Conservation (phyloP, 2,329 filamentous ascomycete species). For the Aspergillus pseudonomiae region DNA sequence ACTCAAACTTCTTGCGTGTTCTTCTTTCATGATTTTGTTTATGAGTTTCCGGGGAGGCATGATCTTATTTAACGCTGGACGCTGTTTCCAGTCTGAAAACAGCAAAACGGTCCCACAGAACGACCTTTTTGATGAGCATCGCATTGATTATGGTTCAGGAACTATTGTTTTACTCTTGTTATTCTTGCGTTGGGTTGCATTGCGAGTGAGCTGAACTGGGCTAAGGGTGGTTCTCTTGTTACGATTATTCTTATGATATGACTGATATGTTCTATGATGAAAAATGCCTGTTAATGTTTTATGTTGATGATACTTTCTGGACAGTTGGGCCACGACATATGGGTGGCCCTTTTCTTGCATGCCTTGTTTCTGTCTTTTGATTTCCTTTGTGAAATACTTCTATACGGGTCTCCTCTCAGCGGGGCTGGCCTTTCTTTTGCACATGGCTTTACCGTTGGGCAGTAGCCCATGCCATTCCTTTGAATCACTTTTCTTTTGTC, state of each 20-base stretch:
- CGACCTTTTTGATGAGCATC: slow-evolving; percentile 4
- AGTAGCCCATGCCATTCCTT: slow-evolving; percentile 11
- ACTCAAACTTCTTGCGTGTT: slow-evolving; percentile 14
- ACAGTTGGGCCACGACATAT: slow-evolving; percentile 17
- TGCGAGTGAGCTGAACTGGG: slow-evolving; percentile 18
- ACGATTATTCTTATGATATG: slow-evolving; percentile 30
- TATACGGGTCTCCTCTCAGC: neutral
- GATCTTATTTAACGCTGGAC: slow-evolving; percentile 10
- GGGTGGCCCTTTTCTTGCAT: slow-evolving; percentile 12
- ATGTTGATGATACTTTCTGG: slow-evolving; percentile 14
- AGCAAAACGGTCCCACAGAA: slow-evolving; percentile 14
- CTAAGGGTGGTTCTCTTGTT: slow-evolving; percentile 20
- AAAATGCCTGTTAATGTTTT: slow-evolving; percentile 25
- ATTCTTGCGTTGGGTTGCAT: slow-evolving; percentile 20
- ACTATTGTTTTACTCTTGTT: slow-evolving; percentile 4
- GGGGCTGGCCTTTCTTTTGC: neutral
- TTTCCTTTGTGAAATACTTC: slow-evolving; percentile 13
- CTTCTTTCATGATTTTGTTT: slow-evolving; percentile 2
- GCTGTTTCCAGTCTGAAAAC: slow-evolving; percentile 6
- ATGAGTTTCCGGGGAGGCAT: slow-evolving; percentile 4
- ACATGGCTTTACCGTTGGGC: neutral
- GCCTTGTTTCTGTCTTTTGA: slow-evolving; percentile 2
- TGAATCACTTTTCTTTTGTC: slow-evolving; percentile 19
- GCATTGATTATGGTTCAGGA: slow-evolving; percentile 9
- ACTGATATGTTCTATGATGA: slow-evolving; percentile 26